Evolutionary conservation across 2,329 filamentous ascomycete species (phyloP), one percentile per base, ranked within the genome.

Genomic region (Cadophora gregata): DNA sequence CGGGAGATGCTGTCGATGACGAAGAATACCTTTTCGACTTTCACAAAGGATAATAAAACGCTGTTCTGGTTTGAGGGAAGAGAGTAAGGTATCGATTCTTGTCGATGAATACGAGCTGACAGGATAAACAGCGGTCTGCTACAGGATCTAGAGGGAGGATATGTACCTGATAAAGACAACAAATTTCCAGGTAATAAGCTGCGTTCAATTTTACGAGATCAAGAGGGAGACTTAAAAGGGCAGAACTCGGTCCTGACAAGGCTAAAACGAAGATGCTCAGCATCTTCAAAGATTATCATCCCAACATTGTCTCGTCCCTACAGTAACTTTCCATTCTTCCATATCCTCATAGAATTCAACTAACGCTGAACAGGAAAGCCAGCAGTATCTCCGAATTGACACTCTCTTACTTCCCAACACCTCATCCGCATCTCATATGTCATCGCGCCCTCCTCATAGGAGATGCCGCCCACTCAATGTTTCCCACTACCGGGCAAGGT

Each of bases 401-500:
- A 50, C n/a, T 61, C 16, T 48, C n/a, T 16, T 61, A 61, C 19
- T 61, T 61, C 31, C 25, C 59, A 21, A 48, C 19, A 1, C 51
- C 63, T 5, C 58, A 50, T 29, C 36, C 24, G n/a, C 27, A 51
- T 25, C n/a, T 67, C 4, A 59, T 71, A 10, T 72, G 70, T 3
- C 74, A 72, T 19, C 72, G 74, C 14, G 74, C 78, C 6, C 67
- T 77, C n/a, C 69, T 78, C 33, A 73, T 79, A 45, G 79, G 79
- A 6, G 78, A 80, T 66, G 75, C 77, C 12, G 78, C 78, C n/a
- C 78, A 80, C 70, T 72, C 77, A 29, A 77, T 78, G 60, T 72
- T 79, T 4, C 78, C 78, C 0, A 75, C 77, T 1, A 75, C 76
- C 2, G 75, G 75, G 1, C 75, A 77, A 62, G 78, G 78, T 12